Evolutionary conservation across 371 early-diverging fungal genomes (phyloP), one percentile per base, ranked within the genome.

Genomic region (Mucor plumbeus): DNA sequence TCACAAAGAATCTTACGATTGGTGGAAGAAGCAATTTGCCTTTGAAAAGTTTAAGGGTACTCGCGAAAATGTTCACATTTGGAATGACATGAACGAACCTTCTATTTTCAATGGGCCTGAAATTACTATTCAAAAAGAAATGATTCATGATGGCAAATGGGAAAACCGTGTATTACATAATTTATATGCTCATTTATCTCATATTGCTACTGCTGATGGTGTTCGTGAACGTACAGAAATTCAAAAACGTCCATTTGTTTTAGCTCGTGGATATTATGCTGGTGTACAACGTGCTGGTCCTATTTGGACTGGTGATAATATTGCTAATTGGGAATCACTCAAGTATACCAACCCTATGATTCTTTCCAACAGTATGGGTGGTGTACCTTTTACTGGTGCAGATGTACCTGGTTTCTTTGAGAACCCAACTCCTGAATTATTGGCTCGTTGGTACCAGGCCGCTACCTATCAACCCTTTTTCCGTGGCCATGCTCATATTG

Each of bases 71-170:
- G 86, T 97, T 8, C 91, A 89, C 75, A 90, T 91, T 1, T 97
- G 97, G 97, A 95, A 95, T 73, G 97, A 97, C 70, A 97, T 97
- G 97, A 97, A 95, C 69, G 97, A 97, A 56, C 95, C 95, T 11
- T 91, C 93, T 10, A 91, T 97, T 7, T 97, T 97, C 69, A 93
- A 79, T 64, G 95, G 95, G 0, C 95, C 96, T 14, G 97, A 97
- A 74, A 93, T 93, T 43, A 97, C 97, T 1, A 93, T 95, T 84
- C 95, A 90, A 60, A 97, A 95, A 78, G 95, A 95, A 76, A 87
- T 88, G 67, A 74, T 94, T 40, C 97, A 97, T 75, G 73, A 81
- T 69, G 89, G 87, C 33, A 84, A 85, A 39, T 85, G 86, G 73
- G 95, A 97, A 72, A 93, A 95, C 70, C 92, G 95, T 47, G 91